Base-by-base conservation (phyloP, 2,329 filamentous ascomycete genomes). In the Scolecobasidium constrictum region DNA sequence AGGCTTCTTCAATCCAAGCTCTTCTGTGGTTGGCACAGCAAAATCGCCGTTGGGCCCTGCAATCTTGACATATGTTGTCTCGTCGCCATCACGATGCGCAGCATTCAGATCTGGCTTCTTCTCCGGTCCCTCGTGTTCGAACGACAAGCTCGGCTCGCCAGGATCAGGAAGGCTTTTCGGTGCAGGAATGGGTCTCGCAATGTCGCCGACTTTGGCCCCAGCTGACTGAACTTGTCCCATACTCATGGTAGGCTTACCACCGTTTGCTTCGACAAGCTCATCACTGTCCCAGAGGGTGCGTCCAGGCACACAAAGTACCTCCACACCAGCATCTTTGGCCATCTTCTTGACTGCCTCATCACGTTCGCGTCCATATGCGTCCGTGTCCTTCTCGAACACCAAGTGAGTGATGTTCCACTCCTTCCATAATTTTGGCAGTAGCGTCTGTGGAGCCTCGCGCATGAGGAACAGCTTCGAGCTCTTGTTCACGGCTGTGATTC, bases 371-470 rank as follows among this genome's bases (percentile, higher is more conserved):
- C 68, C 81, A 60, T 87, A 87, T 1, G 78, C 68, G 63, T 88
- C 83, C 0, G 81, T 85, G 52, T 87, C 83, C 53, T 81, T 83
- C 56, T 88, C 83, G 51, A 86, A 87, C 0, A 86, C 82, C 4
- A 87, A 61, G 59, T 87, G 83, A 0, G 81, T 83, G 19, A 85
- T 76, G 2, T 73, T 71, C 83, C 83, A 88, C 15, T 73, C 71
- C 51, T 77, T 75, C 67, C 86, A 83, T 1, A 87, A 63, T 58
- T 85, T 85, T 2, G 78, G 77, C 3, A 87, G 68, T 1, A 86
- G 58, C 0, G 77, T 84, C 53, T 82, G 78, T 0, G 83, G 82
- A 0, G 73, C 79, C 61, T 86, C 83, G 20, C 83, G 71, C 13
- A 88, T 65, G 18, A 88, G 71, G 47, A 84, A 78, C 1, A 88